Base-by-base conservation (phyloP, 2,329 filamentous ascomycete genomes). In the Basipetospora chlamydospora region DNA sequence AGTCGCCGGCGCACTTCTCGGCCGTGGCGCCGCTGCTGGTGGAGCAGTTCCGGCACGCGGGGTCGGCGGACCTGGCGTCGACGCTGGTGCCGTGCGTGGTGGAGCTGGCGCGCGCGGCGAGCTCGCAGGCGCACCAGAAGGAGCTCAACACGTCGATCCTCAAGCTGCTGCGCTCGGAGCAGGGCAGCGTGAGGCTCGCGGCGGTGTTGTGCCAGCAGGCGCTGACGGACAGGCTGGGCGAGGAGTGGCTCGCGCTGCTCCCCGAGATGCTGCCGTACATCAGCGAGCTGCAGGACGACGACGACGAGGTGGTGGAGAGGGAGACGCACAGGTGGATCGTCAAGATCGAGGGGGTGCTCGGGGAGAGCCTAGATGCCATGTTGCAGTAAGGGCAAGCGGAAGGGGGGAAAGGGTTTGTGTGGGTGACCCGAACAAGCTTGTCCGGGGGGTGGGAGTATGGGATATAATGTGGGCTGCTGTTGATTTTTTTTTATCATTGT, bases 181-280 rank as follows among this genome's bases (percentile, higher is more conserved):
- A 73, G 38, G 64, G 80, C 6, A 65, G 71, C 17, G 79, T 88
- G 6, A 72, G 90, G 12, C 63, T 96, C 23, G 84, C 82, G 1
- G 85, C 84, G 1, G 78, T 98, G 25, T 77, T 77, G 57, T 80
- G 80, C 46, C 75, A 96, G 61, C 80, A 86, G 52, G 72, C 70
- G 11, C 64, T 96, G 43, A 92, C 86, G 10, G 75, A 81, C 46
- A 67, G 73, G 33, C 60, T 96, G 18, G 87, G 87, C 41, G 87
- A 96, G 55, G 90, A 98, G 52, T 98, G 90, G 90, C 60, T 98
- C 41, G 73, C 77, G 2, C 71, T 92, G 63, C 57, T 96, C 52
- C 85, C 88, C 0, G 90, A 98, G 68, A 96, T 95, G 80, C 61
- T 98, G 54, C 88, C 92, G 15, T 84, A 88, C 44, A 94, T 99